Evolutionary conservation across 1,284 basidiomycete species (phyloP), one percentile per base, ranked within the genome.

Genomic region (Vanrija sp.): DNA sequence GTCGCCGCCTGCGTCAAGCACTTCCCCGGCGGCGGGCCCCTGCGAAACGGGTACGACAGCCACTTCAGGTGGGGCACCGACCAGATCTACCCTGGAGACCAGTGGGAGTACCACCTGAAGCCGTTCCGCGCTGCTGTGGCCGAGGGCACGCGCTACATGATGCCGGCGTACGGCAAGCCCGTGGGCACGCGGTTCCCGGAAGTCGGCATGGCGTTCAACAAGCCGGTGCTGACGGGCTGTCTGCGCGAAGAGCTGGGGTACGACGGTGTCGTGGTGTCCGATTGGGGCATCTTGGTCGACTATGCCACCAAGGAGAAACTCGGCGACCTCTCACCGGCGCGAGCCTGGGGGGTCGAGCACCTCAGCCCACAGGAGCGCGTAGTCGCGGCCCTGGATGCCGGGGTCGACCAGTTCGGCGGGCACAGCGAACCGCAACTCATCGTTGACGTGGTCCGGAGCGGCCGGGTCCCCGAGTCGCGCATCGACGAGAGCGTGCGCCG

Each of bases 101-200:
- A 54, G 22, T 19, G 4, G 6, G 59, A 54, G 16, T 53, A 57
- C 45, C 59, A 61, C 48, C 48, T 61, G 23, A 47, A 52, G 42
- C 55, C 59, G 7, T 61, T 61, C 59, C 45, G 50, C 15, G 45
- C 49, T 10, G 56, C 59, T 12, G 41, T 61, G 15, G 35, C 35
- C 25, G 55, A 45, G 10, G 59, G 59, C 9, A 50, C 47, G 6
- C 20, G 56, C 16, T 27, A 38, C 25, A 44, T 57, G 31, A 61
- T 61, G 59, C 59, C 59, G 1, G 49, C 55, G 15, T 61, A 61
- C 47, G 59, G 56, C 38, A 50, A 53, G 35, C 59, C 59, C 6
- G 44, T 57, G 27, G 53, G 47, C 6, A 46, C 46, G 4, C 42
- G 51, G 42, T 57, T 42, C 47, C 41, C 37, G 18, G 55, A 61